These are phyloP conservation scores for Barbarea vulgaris DNA, from an alignment of 345 rosid species.

Conservation along the genomic window DNA sequence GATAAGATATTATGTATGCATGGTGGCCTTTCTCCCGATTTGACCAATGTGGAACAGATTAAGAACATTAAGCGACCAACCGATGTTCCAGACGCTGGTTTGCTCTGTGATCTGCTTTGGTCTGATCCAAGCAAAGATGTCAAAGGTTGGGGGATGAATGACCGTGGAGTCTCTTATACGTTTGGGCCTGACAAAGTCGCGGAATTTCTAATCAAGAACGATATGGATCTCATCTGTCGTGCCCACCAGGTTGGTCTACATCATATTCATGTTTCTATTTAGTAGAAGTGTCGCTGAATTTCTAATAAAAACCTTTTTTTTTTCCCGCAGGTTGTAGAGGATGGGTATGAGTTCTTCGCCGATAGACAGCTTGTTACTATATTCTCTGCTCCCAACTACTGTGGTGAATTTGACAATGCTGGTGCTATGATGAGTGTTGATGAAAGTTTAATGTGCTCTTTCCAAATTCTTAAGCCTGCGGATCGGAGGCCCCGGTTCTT, in stretches of 20 bases:
- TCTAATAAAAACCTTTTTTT: background rate
- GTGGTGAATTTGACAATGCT: constrained; percentile 94
- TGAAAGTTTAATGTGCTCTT: constrained; percentile 93
- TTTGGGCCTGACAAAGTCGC: constrained; percentile 85
- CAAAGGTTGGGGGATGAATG: constrained; percentile 93
- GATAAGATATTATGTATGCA: constrained; percentile 96
- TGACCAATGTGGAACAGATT: constrained; percentile 73
- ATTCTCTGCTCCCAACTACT: constrained; percentile 97
- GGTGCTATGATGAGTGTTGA: constrained; percentile 99
- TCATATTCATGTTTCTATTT: background rate
- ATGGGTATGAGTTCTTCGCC: constrained; percentile 92
- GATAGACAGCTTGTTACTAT: constrained; percentile 89
- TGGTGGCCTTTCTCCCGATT: constrained; percentile 91
- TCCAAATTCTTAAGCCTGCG: constrained; percentile 91
- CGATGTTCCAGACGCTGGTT: constrained; percentile 89
- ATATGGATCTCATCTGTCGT: constrained; percentile 96
- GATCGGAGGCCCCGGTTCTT: constrained; percentile 62
- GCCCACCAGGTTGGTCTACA: constrained; percentile 77
- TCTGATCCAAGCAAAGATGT: constrained; percentile 88
- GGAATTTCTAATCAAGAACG: constrained; percentile 71
- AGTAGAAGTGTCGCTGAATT: background rate
- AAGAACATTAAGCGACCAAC: constrained; percentile 70
- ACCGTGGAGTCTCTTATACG: constrained; percentile 88
- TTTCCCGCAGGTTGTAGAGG: constrained; percentile 74
- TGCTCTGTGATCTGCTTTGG: constrained; percentile 95